Evolutionary conservation across 768 basidiomycete genomes (phyloP), one percentile per base, ranked within the genome.

Genomic region (Kondoa subrosea): DNA sequence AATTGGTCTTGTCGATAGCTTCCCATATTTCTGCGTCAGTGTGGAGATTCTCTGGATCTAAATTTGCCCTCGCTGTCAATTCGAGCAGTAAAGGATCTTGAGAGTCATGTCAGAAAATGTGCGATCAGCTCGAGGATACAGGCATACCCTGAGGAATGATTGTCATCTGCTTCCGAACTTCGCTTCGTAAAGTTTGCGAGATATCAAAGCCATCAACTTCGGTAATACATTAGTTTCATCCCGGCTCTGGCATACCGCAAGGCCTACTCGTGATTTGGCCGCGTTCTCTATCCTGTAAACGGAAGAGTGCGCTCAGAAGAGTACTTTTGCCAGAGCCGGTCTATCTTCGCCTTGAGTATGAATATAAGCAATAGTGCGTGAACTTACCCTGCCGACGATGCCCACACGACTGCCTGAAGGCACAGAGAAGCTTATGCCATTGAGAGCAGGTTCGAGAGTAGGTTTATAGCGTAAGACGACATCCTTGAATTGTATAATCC

Each of bases 11-110:
- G 70, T 84, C 83, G 33, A 96, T 80, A 12, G 92, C 89, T 16
- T 78, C 78, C 93, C 93, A 97, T 29, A 97, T 88, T 69, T 89
- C 86, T 1, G 78, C 82, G 76, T 97, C 92, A 21, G 81, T 79
- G 69, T 88, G 78, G 67, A 81, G 79, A 0, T 86, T 86, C 21
- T 87, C 82, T 8, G 91, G 92, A 76, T 95, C 92, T 67, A 95
- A 86, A 74, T 95, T 95, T 72, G 90, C 85, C 66, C 89, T 82
- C 16, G 90, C 77, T 0, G 85, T 85, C 8, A 59, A 8, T 21
- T 50, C 40, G 21, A 50, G 8, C 8, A 50, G 40, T 8, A 50
- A 21, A 50, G 40, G 40, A 50, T 50, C 40, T 50, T 50, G 40
- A 50, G 40, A 50, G 8, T 50, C 40, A 50, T 8, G 40, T 50